Evolutionary conservation across 148 eudicot species (phyloP), one percentile per base, ranked within the genome.

Genomic region (Rhododendron simsii): DNA sequence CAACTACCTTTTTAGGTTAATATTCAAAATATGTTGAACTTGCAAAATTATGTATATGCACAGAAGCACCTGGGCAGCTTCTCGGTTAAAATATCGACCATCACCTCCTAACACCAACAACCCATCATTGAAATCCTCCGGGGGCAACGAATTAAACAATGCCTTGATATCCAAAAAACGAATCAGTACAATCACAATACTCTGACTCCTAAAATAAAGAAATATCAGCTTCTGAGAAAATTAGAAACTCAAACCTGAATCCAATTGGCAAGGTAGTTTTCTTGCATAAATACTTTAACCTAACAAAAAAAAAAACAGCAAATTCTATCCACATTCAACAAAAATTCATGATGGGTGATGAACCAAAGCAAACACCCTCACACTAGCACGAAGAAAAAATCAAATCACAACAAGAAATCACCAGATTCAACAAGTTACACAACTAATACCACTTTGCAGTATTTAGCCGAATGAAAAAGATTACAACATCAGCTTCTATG

Each of bases 41-140:
- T 26, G 51, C 8, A 18, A 85, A 44, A 53, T 44, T 37, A 78
- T 82, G 77, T 63, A 33, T 44, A 82, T 82, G 65, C 76, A 41
- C 9, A 21, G 59, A 86, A 84, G 61, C 45, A 95, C 99, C 98
- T 97, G 99, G 15, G 99, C 96, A 88, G 99, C 99, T 91, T 97
- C 98, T 88, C 83, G 87, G 88, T 97, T 97, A 82, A 93, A 97
- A 85, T 97, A 97, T 65, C 99, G 94, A 79, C 99, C 99, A 89
- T 97, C 99, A 28, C 99, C 99, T n/a, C 99, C 99, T 79, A 97
- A 93, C 48, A 95, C 99, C 92, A 97, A 87, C 78, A 95, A 84
- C 7, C 98, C 98, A 83, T 91, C 88, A 86, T 91, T 89, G 87
- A 87, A 97, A 88, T 97, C 99, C 91, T 93, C 98, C 0, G 92